Conservation (phyloP, 257 asterid genomes). For the Lavandula angustifolia region DNA sequence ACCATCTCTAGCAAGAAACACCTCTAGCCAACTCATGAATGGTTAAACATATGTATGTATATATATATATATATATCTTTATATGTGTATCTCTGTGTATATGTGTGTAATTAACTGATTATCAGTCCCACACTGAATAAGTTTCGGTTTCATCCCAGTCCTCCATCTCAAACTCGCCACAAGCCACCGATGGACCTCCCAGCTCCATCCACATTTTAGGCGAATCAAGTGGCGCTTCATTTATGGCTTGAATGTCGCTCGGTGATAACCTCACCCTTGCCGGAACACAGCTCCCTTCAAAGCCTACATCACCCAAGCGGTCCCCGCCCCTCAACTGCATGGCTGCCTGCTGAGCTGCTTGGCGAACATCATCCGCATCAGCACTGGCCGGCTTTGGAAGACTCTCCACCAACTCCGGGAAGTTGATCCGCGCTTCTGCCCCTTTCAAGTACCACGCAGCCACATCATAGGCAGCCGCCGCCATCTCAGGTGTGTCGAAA, state of each 20-base stretch:
- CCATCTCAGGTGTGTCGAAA: constrained; percentile 59
- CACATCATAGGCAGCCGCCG: constrained; percentile 66
- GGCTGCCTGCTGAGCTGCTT: constrained; percentile 62
- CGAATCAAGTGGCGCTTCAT: constrained; percentile 66
- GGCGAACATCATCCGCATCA: constrained; percentile 41
- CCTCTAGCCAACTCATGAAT: constrained; percentile 1
- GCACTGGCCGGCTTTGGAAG: constrained; percentile 47
- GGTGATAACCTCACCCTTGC: constrained; percentile 52
- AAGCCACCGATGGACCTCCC: constrained; percentile 23
- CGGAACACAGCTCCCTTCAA: constrained; percentile 13
- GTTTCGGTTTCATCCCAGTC: constrained; percentile 39
- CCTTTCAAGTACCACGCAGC: constrained; percentile 60
- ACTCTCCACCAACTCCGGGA: constrained; percentile 43
- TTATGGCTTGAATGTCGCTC: constrained; percentile 60
- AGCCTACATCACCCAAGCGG: constrained; percentile 11
- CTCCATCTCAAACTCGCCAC: constrained; percentile 26
- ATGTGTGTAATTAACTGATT: neutral
- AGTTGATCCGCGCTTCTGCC: constrained; percentile 45
- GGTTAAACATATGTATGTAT: neutral
- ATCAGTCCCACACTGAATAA: constrained; percentile 52
- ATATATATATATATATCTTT: no score
- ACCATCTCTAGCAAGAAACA: no score
- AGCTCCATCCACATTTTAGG: constrained; percentile 67
- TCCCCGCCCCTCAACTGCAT: constrained; percentile 29
- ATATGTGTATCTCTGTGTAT: neutral